Evolutionary conservation across 805 yeast genomes (phyloP), one percentile per base, ranked within the genome.

Genomic region (Candida morakotiae): DNA sequence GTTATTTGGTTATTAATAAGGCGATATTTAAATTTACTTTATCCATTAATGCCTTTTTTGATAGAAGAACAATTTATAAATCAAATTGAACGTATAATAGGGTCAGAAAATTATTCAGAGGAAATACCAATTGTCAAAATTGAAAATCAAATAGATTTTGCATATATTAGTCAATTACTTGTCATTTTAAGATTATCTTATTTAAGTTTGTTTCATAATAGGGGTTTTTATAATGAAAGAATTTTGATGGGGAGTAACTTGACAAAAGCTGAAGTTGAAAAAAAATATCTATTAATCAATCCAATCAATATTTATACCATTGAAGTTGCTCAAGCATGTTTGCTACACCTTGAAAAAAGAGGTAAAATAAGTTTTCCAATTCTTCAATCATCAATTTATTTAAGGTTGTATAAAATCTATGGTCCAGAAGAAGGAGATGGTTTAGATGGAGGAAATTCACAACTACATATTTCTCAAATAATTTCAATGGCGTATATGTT

Each of bases 21-120:
- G 37, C 55, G 81, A 43, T 81, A 73, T 45, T 81, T 81, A 51
- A 71, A 69, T 11, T 67, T 69, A 22, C 50, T 81, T 5, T 81
- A 81, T 49, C 69, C 81, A 4, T 76, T 76, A 38, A 60, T 79
- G 40, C 87, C 88, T 3, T 79, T 70, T 45, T 58, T 81, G 22
- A 86, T 80, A 53, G 84, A 81, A 49, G 62, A 52, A 43, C 67
- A 63, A 8, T 75, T 75, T 48, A 61, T 67, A 31, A 46, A 50
- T 14, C 62, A 68, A 28, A 49, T 75, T 4, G 47, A 53, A 2
- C 47, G 59, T 9, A 66, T 77, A 8, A 59, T 77, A 29, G 81
- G 77, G 0, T 35, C 53, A 1, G 49, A 56, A 18, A 40, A 54
- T 9, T 42, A 48, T 38, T 40, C 44, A 13, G 67, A 60, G 20